Percentiles rank a stretch among this genome's conserved stretches.
Conservation (phyloP, 2,329 filamentous ascomycete genomes). For the Elsinoe batatas region DNA sequence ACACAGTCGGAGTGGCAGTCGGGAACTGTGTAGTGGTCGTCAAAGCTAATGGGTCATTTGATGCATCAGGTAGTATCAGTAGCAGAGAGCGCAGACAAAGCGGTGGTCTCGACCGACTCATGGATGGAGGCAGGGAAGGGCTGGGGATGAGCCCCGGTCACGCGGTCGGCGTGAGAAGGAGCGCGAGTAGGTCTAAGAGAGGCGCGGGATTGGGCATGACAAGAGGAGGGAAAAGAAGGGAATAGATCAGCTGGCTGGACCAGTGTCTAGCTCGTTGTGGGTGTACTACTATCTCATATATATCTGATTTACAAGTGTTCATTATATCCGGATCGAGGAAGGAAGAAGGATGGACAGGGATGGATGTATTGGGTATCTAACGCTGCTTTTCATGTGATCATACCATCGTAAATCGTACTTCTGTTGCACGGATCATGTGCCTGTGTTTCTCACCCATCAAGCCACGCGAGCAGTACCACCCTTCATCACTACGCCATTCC, state of each 20-base stretch:
- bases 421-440: neutral
- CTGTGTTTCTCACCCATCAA: too few relatives aligned
- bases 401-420: neutral
- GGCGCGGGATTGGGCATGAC: neutral
- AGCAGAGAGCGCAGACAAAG: neutral
- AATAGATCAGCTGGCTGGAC: neutral
- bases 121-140: neutral
- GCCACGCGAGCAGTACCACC: too few relatives aligned
- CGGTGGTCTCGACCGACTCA: neutral
- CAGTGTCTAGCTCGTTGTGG: neutral
- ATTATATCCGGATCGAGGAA: too few relatives aligned
- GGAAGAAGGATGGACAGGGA: too few relatives aligned
- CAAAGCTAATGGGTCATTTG: neutral
- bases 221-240: neutral
- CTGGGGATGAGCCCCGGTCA: neutral
- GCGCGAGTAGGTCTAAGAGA: slow-evolving; percentile 2
- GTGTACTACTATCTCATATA: too few relatives aligned
- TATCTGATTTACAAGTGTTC: too few relatives aligned
- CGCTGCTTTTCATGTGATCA: neutral
- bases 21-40: slow-evolving; percentile 3
- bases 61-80: neutral
- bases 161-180: neutral
- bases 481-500: neutral
- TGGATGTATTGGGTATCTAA: neutral
- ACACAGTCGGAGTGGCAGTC: slow-evolving; percentile 3